Conservation (phyloP, 148 eudicot genomes). For the Silene latifolia region DNA sequence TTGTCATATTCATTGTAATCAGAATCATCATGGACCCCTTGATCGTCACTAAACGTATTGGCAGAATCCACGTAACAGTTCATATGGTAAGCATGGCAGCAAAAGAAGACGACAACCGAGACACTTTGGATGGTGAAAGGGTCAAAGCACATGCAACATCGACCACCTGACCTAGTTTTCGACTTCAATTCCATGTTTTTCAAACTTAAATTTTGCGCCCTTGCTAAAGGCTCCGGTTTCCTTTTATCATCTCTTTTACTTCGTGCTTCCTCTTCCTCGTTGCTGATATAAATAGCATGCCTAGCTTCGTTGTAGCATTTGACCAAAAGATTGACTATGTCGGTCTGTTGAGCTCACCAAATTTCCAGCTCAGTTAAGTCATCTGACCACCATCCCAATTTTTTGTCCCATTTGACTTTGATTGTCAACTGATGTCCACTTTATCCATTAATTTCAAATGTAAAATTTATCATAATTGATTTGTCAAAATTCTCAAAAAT, state of each 20-base stretch:
- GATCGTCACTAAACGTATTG: conserved; percentile 41
- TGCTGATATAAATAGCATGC: conserved; percentile 64
- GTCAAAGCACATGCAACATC: conserved; percentile 95
- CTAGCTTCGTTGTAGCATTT: conserved; percentile 93
- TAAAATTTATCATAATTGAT: neutral
- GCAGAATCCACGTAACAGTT: conserved; percentile 79
- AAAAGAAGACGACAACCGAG: conserved; percentile 71
- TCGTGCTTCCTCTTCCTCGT: conserved; percentile 70
- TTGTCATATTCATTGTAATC: conserved; percentile 47
- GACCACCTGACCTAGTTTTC: conserved; percentile 65
- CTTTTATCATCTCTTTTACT: conserved; percentile 55
- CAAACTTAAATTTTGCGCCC: conserved; percentile 43
- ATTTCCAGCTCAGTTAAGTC: neutral
- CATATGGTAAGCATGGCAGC: conserved; percentile 85
- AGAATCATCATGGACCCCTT: too few species aligned
- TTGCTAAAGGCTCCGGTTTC: conserved; percentile 31
- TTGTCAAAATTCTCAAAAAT: neutral
- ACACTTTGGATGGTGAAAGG: conserved; percentile 76
- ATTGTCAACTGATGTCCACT: neutral
- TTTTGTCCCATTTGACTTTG: too few species aligned
- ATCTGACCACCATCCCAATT: too few species aligned
- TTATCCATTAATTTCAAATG: neutral
- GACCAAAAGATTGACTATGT: conserved; percentile 68
- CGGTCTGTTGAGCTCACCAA: conserved; percentile 53
- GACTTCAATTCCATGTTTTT: conserved; percentile 70